These are phyloP conservation scores for Paraphoma chrysanthemicola DNA, from an alignment of 2,329 filamentous ascomycete genomes.

Conservation along the genomic window DNA sequence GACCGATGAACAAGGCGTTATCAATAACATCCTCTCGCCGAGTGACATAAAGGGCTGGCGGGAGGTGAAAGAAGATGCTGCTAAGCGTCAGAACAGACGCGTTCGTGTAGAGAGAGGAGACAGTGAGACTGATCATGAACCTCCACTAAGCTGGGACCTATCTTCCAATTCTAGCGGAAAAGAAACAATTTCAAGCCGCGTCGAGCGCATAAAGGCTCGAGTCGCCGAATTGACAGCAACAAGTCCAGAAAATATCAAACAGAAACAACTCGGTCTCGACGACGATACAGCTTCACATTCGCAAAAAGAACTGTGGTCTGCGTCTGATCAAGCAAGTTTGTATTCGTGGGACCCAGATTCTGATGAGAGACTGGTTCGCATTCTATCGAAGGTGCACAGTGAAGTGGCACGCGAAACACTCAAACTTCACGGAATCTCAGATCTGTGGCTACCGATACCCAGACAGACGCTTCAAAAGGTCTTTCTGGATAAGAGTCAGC, in stretches of 20 bases:
- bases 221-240: not conserved
- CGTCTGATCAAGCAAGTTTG: not conserved
- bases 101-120: too few species aligned
- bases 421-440: slow-evolving; percentile 5
- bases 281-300: too few species aligned
- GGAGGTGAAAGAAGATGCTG: not conserved
- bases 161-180: not conserved
- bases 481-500: not conserved
- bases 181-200: not conserved
- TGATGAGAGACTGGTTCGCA: not conserved
- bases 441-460: slow-evolving; percentile 16
- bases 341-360: not conserved
- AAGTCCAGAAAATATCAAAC: not conserved
- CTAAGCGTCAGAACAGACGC: not conserved
- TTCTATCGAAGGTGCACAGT: not conserved
- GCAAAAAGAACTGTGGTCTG: too few species aligned
- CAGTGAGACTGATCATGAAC: too few species aligned
- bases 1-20: not conserved
- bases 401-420: not conserved
- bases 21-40: not conserved
- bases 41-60: not conserved
- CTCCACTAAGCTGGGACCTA: too few species aligned
- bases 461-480: slow-evolving; percentile 13
- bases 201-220: not conserved
- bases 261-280: too few species aligned